Percentiles rank a stretch among this genome's conserved stretches.
Conservation (phyloP, 169 alveolate species). For the Eimeria brunetti region DNA sequence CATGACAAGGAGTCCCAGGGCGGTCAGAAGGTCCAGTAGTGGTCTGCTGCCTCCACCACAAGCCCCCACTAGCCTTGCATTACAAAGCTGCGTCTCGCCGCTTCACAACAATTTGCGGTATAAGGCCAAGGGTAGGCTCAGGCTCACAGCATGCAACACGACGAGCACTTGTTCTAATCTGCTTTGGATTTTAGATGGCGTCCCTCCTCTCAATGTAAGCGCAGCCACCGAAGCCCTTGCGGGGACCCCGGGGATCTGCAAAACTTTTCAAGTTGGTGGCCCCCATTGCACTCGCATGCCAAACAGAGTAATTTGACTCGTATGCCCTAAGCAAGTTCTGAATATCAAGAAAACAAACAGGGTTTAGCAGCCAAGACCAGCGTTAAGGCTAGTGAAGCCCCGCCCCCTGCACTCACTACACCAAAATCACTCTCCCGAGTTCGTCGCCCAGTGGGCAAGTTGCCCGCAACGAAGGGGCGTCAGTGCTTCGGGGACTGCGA, state of each 20-base stretch:
- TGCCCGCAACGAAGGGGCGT: conserved; percentile 46
- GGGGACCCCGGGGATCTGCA: background rate
- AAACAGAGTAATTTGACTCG: conserved; percentile 31
- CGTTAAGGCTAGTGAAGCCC: conserved; percentile 10
- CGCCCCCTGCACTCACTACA: conserved; percentile 16
- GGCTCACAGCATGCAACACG: background rate
- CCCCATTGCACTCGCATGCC: conserved; percentile 28
- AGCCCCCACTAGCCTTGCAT: conserved; percentile 4
- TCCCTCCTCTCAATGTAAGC: background rate
- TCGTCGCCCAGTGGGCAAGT: conserved; percentile 71
- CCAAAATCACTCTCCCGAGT: conserved; percentile 26
- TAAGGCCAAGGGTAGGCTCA: conserved; percentile 32
- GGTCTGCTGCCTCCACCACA: background rate
- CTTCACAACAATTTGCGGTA: background rate
- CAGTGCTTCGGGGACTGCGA: conserved; percentile 54
- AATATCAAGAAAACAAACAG: background rate
- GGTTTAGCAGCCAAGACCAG: conserved; percentile 1
- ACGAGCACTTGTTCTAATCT: background rate
- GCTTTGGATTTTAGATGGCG: background rate
- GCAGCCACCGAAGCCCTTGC: background rate
- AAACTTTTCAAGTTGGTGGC: background rate
- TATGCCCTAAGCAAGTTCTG: background rate
- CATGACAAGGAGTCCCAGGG: background rate
- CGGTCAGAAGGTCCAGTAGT: background rate
- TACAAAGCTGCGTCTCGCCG: conserved; percentile 1